These are phyloP conservation scores for Chaetomiaceae sp. DNA, from an alignment of 2,329 filamentous ascomycete genomes.

Conservation along the genomic window DNA sequence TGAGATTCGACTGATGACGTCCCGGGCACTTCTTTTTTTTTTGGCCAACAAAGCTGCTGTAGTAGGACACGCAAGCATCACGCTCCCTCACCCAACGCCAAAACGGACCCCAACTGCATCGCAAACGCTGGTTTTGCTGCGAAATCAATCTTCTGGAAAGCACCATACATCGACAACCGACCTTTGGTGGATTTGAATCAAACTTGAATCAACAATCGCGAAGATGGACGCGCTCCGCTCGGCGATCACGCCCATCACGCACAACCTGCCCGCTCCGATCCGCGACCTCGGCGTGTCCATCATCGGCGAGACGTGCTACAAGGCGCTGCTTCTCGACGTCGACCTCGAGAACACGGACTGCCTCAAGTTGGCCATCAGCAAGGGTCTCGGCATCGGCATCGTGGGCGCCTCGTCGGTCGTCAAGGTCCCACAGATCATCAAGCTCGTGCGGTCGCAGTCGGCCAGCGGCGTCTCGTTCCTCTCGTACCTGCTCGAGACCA, in stretches of 20 bases:
- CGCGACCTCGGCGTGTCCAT: constrained; percentile 72
- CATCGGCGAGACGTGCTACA: constrained; percentile 81
- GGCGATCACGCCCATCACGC: constrained; percentile 64
- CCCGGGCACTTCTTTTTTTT: not conserved
- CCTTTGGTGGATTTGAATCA: no score
- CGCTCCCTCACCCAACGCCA: not conserved
- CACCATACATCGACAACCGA: no score
- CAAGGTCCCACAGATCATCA: constrained; percentile 95
- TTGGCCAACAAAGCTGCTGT: no score
- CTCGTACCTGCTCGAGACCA: constrained; percentile 87
- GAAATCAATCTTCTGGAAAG: no score
- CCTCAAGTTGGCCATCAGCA: constrained; percentile 85
- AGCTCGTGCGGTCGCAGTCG: constrained; percentile 76
- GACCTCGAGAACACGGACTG: constrained; percentile 73
- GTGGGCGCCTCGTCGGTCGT: constrained; percentile 85
- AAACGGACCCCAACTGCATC: not conserved
- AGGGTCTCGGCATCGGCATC: constrained; percentile 89
- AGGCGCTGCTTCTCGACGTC: constrained; percentile 77
- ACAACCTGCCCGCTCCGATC: constrained; percentile 69
- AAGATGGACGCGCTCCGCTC: constrained; percentile 59
- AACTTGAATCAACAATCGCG: not conserved
- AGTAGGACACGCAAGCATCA: not conserved
- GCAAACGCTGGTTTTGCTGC: no score
- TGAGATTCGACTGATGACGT: constrained; percentile 12
- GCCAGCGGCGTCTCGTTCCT: constrained; percentile 83